Base-by-base conservation (phyloP, 1,139 yeast genomes). In the Hyphopichia khmerensis region DNA sequence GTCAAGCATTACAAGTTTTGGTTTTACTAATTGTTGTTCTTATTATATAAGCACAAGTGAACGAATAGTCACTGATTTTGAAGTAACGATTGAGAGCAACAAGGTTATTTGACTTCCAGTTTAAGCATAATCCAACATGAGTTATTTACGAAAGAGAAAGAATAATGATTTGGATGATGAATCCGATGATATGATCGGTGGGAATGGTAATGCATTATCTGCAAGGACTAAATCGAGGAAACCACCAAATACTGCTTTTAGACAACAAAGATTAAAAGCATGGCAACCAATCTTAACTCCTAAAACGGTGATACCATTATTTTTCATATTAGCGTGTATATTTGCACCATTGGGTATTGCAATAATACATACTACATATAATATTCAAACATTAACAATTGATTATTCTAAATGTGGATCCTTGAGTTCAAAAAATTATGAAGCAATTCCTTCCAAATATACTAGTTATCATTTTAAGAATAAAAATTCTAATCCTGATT, bases 281-380 rank as follows among this genome's bases (percentile, higher is more conserved):
- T 86, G 93, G 93, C 93, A 86, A 62, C 93, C 93, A 0, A 83
- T 85, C 38, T 71, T 86, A 43, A 82, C 90, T 1, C 91, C 93
- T 3, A 82, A 79, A 50, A 77, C 86, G n/a, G 90, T 85, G 41
- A 71, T 86, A 19, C 93, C 93, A 3, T 64, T 85, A 26, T 64
- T 86, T 33, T 66, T 84, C 17, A 48, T 84, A 23, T 59, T 82
- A 27, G 85, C 87, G 0, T 64, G 83, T n/a, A 73, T 86, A 14
- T 84, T 84, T 62, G 82, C 86, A 1, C 93, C 93, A 0, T 72
- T 86, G 43, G 95, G 95, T 1, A 76, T 84, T 19, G 91, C 85
- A 10, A 72, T 86, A 40, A 58, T 84, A 21, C 69, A 75, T 44
- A 75, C 86, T 13, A 74, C 84, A 1, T 75, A 78, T 52, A 75